Evolutionary conservation across 768 basidiomycete species (phyloP), one percentile per base, ranked within the genome.

Genomic region (Termitomyces heimii): DNA sequence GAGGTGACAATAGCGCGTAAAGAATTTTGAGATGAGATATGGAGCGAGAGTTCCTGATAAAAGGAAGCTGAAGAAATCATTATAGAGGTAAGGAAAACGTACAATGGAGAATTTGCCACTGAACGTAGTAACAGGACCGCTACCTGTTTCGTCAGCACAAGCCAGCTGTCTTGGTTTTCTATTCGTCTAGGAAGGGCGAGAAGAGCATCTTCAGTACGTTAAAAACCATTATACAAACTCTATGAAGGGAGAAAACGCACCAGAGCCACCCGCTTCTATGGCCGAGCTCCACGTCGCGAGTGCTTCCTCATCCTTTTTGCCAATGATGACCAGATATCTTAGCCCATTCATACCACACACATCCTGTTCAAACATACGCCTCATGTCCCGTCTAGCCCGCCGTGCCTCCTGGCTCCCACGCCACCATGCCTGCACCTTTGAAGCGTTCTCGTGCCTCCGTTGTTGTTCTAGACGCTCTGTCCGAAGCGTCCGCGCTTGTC

Each of bases 381-480:
- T 71, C 67, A 92, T 64, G n/a, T 78, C 68, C 37, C 58, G 64
- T 62, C 79, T 76, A 13, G 78, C 75, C 9, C 54, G 64, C 48
- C 70, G 70, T 4, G 71, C 73, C 53, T 81, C 79, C 32, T 63
- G 62, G 5, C 72, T 62, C 5, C 84, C 85, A 6, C 86, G 72
- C 83, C 86, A 92, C 82, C 81, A 87, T 18, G 82, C 78, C 65
- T 92, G 91, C 26, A 94, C 76, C 52, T 70, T 74, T 5, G 76
- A 65, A 0, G 88, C 88, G 46, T 73, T 78, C 26, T 89, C 88
- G 46, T 80, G 75, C 56, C 77, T 75, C 46, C 74, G 76, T 59
- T 84, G 82, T 22, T 72, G 71, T 52, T 82, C 80, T 29, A 77
- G 71, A 31, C 90, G 77, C 63, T 88, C 83, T 32, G 74, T 70